Evolutionary conservation across 345 rosid genomes (phyloP), one percentile per base, ranked within the genome.

Genomic region (Rubroshorea leprosula): DNA sequence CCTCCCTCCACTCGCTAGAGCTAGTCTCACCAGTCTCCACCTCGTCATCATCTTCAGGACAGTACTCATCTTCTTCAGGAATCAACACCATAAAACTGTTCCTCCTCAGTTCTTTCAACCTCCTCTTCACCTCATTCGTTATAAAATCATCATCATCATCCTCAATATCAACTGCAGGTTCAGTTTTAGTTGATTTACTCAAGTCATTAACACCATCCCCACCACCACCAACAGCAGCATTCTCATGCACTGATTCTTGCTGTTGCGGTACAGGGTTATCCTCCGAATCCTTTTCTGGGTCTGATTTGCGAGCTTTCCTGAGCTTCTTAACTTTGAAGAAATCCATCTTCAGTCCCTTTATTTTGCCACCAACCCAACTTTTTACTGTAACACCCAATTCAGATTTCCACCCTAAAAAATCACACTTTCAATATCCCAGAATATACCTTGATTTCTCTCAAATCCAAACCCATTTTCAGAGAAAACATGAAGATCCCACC

Each of bases 71-170:
- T 35, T 86, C 95, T 70, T 92, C 96, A 12, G 99, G 99, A 49
- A 93, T 93, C 81, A 89, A 72, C 38, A 74, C 94, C 97, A 93
- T 80, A 69, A 89, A 93, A 68, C 92, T 93, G 76, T 87, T 93
- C 68, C 86, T 83, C 55, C 95, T 82, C 16, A 93, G 78, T 67
- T 85, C 97, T 67, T 89, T 89, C 18, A 93, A 67, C 76, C 95
- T 79, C 74, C 90, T 89, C 78, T 87, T 87, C 68, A 93, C 96
- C 76, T 93, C 96, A 66, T 87, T 87, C 9, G 92, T 78, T 55
- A 93, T 85, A 67, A 93, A 93, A 74, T 93, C 99, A 20, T 89
- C 99, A 48, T 93, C 99, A 24, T 89, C 99, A 29, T 83, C 96
- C 58, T 83, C 89, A 17, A 62, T 69, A 54, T 77, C 91, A 23